phyloP scores from a whole-genome alignment of 1,284 basidiomycete species.

The Apiotrichum porosum region DNA sequence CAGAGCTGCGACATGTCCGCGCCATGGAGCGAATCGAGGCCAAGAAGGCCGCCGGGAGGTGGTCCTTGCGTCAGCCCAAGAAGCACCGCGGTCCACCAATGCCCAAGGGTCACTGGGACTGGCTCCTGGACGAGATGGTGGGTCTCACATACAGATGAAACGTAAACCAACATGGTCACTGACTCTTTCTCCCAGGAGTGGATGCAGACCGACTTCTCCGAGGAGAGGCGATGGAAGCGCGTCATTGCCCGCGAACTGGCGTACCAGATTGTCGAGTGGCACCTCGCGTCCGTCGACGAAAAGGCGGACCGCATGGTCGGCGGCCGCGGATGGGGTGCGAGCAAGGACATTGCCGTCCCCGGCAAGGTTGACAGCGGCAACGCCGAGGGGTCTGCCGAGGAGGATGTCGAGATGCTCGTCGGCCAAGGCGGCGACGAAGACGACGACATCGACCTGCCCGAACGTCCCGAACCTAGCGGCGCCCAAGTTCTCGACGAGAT shows the following conservation, averaged over 20 bases:
- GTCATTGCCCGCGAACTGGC: conserved; percentile 81
- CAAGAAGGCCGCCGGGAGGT: conserved; percentile 73
- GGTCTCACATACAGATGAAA: conserved; percentile 32
- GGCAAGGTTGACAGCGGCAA: conserved; percentile 6
- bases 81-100: conserved; percentile 80
- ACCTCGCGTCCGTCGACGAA: conserved; percentile 65
- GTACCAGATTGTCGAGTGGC: conserved; percentile 80
- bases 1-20: conserved; percentile 68
- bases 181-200: conserved; percentile 76
- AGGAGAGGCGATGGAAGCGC: conserved; percentile 90
- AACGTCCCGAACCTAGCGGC: conserved; percentile 19
- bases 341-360: conserved; percentile 26
- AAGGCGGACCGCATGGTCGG: conserved; percentile 60
- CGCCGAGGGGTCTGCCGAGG: conserved; percentile 26
- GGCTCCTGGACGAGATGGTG: conserved; percentile 94
- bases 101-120: conserved; percentile 90
- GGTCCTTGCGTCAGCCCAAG: conserved; percentile 94
- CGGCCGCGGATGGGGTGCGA: conserved; percentile 38
- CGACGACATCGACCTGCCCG: conserved; percentile 17
- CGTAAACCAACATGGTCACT: too few species aligned
- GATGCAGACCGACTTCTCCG: conserved; percentile 91
- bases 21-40: conserved; percentile 80
- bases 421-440: conserved; percentile 22
- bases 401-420: conserved; percentile 44
- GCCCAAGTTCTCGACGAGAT: conserved; percentile 38